Percentiles rank a stretch among this genome's conserved stretches.
Evolutionary conservation across 208 protist genomes (phyloP).

Genomic region (Wallacemonas sp.): DNA sequence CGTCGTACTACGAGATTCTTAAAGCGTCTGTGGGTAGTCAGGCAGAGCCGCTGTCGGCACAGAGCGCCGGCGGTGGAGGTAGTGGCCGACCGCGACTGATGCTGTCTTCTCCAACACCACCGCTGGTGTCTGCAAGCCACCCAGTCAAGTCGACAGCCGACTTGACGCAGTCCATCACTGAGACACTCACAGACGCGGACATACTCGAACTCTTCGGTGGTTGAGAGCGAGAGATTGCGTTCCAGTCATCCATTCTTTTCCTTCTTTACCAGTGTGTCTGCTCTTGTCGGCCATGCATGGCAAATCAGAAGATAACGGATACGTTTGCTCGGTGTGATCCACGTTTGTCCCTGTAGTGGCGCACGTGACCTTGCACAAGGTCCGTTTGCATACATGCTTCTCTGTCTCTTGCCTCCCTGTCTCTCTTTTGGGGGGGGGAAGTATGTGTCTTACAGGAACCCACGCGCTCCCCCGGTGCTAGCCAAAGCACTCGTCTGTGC

Average conservation of each 20-base stretch:
- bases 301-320: too few species aligned
- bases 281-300: too few species aligned
- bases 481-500: too few species aligned
- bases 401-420: too few species aligned
- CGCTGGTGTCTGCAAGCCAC: neutral
- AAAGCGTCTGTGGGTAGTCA: conserved; percentile 3
- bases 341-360: too few species aligned
- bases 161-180: conserved; percentile 16
- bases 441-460: too few species aligned
- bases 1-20: conserved; percentile 28
- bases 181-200: conserved; percentile 64
- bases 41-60: neutral
- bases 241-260: neutral
- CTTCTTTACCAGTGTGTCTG: conserved; percentile 7
- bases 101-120: neutral
- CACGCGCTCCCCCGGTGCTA: too few species aligned
- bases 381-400: too few species aligned
- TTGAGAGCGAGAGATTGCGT: neutral
- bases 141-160: conserved; percentile 6
- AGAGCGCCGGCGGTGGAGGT: neutral
- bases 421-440: too few species aligned
- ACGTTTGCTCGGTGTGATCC: too few species aligned
- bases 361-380: too few species aligned
- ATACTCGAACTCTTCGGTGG: conserved; percentile 71
- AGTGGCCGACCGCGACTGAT: neutral